A percentile compares a stretch with the other conserved stretches of the same genome.
These are phyloP conservation scores for Pharnaceum exiguum DNA, from an alignment of 148 eudicot species.

Conservation along the genomic window DNA sequence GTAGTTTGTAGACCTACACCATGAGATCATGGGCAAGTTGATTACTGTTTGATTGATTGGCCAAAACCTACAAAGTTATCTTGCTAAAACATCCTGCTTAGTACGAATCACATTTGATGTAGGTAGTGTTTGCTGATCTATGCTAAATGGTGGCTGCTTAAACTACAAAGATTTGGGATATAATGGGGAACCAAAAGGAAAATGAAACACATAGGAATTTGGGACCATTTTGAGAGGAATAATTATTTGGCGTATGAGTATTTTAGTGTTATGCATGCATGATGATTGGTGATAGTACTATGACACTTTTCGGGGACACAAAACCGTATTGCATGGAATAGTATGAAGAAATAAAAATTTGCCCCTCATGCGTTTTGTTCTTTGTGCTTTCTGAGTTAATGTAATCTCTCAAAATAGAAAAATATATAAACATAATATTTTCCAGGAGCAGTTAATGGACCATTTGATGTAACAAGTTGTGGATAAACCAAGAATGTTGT, in stretches of 20 bases:
- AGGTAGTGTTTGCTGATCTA: no score
- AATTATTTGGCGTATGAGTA: conserved; percentile 8
- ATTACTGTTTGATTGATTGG: no score
- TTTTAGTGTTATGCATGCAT: conserved; percentile 13
- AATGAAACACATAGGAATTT: not conserved
- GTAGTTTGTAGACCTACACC: no score
- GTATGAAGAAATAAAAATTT: not conserved
- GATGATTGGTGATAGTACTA: no score
- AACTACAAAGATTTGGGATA: conserved; percentile 18
- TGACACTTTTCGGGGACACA: conserved; percentile 22
- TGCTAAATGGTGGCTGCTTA: not conserved
- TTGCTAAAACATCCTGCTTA: no score
- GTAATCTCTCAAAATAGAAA: conserved; percentile 12
- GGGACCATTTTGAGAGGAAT: conserved; percentile 16
- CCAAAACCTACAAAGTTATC: no score
- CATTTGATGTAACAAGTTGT: conserved; percentile 3
- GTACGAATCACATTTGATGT: no score
- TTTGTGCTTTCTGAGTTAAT: conserved; percentile 8
- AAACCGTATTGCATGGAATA: conserved; percentile 12
- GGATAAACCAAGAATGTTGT: conserved; percentile 18
- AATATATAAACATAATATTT: not conserved
- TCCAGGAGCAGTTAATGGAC: conserved; percentile 1
- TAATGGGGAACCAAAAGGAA: conserved; percentile 14
- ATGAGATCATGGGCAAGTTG: no score
- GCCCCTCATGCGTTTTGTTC: conserved; percentile 4